Evolutionary conservation across 2,329 filamentous ascomycete genomes (phyloP), one percentile per base, ranked within the genome.

Genomic region (Sclerotinia glacialis): DNA sequence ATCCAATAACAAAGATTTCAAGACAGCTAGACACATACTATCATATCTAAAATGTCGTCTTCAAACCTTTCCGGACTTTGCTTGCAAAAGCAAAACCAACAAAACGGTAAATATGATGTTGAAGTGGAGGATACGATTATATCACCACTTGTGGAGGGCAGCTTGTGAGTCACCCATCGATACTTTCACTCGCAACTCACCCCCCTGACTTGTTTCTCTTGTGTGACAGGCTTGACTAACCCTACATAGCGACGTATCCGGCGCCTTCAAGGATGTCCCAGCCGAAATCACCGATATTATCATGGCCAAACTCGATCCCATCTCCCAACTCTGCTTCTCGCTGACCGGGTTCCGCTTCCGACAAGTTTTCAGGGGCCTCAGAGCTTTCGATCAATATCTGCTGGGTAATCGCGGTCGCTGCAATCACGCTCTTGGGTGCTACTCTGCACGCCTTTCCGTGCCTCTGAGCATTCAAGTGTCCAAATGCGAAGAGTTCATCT

Each of bases 271-370:
- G 12, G 3, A 37, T 5, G 3, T 34, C 16, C 28, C 56, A 16
- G 7, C 5, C 28, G 56, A 60, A 26, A 37, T 60, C 21, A n/a
- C 26, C 21, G 5, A 5, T 28, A 47, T 18, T 6, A 37, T 60
- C 28, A 26, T 60, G 21, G 12, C 16, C 28, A n/a, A 37, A 5
- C 28, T 60, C 11, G 44, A 28, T 23, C 14, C 21, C 21, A n/a
- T 49, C 28, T 49, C 56, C 12, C 44, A 60, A 18, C 8, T 37
- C 16, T 60, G 56, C 12, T 49, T 60, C 56, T 60, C 56, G 44
- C 28, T 60, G 31, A 60, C 44, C 9, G 21, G 11, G 1, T 49
- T 44, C n/a, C 44, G 28, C 56, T 60, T 49, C 44, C 44, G 44
- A 23, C 12, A 34, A 11, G 3, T 60, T 4, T 26, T 37, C 28